Base-by-base conservation (phyloP, 2,329 filamentous ascomycete genomes). In the Verticillium nubilum region DNA sequence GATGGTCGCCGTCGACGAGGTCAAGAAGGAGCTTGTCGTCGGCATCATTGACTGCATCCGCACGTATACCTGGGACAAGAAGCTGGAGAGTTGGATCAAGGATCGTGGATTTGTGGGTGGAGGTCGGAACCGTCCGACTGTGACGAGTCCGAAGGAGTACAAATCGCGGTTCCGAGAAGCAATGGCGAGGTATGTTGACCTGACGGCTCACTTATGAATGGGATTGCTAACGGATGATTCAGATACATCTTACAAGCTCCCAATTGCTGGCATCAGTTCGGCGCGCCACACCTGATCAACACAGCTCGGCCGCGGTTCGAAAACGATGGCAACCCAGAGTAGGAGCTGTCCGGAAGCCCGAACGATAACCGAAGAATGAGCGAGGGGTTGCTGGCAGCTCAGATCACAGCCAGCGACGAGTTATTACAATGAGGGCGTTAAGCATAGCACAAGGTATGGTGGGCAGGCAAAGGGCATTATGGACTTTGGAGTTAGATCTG, bases 61-160 rank as follows among this genome's bases (percentile, higher is more conserved):
- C 59, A 99, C 95, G 0, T 99, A 98, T 72, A 99, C 95, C 0
- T 99, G 95, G 92, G 95, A 99, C 78, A 99, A 99, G 81, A 97
- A 97, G 72, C 84, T 99, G n/a, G 95, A 99, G 77, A 95, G 89
- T 58, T 99, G 95, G 95, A 97, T 99, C 82, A 99, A 99, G 75
- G 93, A 98, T 70, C 89, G 94, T 42, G 95, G 91, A 0, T 92
- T 93, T 68, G 89, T 85, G 0, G 86, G 87, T 5, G 86, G 88
- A 60, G 87, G 88, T 29, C 86, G 90, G 60, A 91, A 96, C 68
- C 85, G 92, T 62, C 96, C 96, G 9, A 99, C 95, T 0, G 95
- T 99, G 56, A 99, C 95, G 12, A 96, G 91, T 74, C 96, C 95
- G 2, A 96, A 95, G 76, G 95, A 99, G 76, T 99, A 99, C 73